Evolutionary conservation across 2,329 filamentous ascomycete species (phyloP).

Genomic region (Mycosphaerella arachidis): DNA sequence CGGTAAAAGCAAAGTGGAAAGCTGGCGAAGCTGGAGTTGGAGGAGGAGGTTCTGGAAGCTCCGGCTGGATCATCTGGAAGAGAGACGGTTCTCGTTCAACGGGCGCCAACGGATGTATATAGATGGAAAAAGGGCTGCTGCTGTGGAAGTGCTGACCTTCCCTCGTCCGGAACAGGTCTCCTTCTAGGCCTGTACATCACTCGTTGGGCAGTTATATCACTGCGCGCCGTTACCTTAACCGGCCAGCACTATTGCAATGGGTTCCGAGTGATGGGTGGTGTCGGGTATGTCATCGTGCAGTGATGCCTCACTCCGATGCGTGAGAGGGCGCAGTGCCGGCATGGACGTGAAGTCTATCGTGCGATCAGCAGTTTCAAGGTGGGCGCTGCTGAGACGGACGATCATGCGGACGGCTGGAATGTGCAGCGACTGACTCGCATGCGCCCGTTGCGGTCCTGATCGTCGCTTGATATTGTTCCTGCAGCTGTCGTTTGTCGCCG

Average conservation of each 20-base stretch:
- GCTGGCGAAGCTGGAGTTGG: background rate
- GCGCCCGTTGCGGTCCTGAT: background rate
- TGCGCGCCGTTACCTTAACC: background rate
- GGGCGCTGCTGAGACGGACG: background rate
- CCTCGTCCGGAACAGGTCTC: no score
- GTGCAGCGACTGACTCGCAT: background rate
- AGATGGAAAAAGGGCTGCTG: background rate
- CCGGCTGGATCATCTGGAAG: background rate
- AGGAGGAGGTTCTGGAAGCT: background rate
- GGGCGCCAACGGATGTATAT: background rate
- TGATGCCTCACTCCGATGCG: background rate
- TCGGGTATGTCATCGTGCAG: background rate
- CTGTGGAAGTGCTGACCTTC: background rate
- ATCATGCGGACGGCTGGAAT: background rate
- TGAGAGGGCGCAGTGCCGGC: background rate
- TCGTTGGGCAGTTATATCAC: background rate
- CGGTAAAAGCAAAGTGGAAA: background rate
- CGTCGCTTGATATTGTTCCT: background rate
- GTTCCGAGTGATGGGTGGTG: background rate
- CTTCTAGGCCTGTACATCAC: no score
- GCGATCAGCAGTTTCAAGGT: background rate
- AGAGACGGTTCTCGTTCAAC: background rate
- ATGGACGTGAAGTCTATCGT: background rate
- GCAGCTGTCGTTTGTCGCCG: background rate
- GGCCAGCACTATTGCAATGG: background rate